Percentiles rank a stretch among this genome's conserved stretches.
Conservation (phyloP, 2,329 filamentous ascomycete species). For the Chalara sp. region DNA sequence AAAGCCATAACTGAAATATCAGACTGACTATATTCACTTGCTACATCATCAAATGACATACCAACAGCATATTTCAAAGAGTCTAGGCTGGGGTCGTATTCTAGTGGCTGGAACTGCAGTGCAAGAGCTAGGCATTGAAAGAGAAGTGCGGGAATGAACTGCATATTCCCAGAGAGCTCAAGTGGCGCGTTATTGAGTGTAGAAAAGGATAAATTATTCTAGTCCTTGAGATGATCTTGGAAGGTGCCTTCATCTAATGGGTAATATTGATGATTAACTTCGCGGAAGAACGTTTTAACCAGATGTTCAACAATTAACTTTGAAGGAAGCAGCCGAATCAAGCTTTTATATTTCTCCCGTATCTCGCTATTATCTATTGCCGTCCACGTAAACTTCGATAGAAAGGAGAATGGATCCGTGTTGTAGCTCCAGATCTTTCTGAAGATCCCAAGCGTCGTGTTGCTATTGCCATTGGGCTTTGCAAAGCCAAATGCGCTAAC, state of each 20-base stretch:
- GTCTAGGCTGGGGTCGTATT: conserved; percentile 42
- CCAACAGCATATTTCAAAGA: conserved; percentile 50
- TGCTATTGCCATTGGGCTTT: conserved; percentile 37
- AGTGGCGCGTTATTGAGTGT: conserved; percentile 43
- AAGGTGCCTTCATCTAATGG: conserved; percentile 48
- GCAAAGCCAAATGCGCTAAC: conserved; percentile 44
- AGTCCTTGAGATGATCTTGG: conserved; percentile 42
- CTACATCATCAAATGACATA: conserved; percentile 55
- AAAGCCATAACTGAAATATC: conserved; percentile 45
- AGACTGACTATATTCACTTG: conserved; percentile 53
- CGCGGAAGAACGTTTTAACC: conserved; percentile 45
- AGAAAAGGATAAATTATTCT: conserved; percentile 47
- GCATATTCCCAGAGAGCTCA: conserved; percentile 42
- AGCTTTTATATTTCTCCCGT: conserved; percentile 47
- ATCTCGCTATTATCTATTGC: background rate
- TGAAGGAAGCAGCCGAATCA: conserved; percentile 51
- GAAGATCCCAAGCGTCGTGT: conserved; percentile 48
- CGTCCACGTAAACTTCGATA: conserved; percentile 9
- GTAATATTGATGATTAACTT: conserved; percentile 55
- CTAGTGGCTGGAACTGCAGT: conserved; percentile 44
- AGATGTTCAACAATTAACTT: conserved; percentile 48
- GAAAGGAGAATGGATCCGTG: conserved; percentile 21
- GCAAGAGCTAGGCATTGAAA: conserved; percentile 52
- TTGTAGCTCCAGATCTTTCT: conserved; percentile 44
- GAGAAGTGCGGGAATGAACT: conserved; percentile 51